Conservation (phyloP, 2,329 filamentous ascomycete genomes). For the Lizonia empirigonia region DNA sequence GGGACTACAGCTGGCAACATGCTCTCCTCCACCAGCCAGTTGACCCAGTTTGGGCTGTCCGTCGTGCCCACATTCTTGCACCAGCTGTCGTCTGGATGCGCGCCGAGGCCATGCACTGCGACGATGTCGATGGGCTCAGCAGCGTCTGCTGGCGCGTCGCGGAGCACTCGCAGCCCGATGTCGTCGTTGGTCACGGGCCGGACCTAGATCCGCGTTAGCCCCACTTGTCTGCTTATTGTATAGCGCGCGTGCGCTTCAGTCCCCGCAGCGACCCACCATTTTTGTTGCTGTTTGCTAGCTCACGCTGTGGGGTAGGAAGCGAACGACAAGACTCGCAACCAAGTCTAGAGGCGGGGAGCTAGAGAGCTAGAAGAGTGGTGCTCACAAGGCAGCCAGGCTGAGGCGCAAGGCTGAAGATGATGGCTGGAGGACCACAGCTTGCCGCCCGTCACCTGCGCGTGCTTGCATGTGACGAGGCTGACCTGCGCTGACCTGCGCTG, state of each 20-base stretch:
- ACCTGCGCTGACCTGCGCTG: too few species aligned
- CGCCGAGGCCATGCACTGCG: conserved; percentile 36
- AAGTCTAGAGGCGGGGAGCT: too few species aligned
- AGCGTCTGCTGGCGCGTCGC: conserved; percentile 23
- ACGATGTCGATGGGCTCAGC: conserved; percentile 29
- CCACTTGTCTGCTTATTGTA: too few species aligned
- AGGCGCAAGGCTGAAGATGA: too few species aligned
- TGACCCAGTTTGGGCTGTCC: conserved; percentile 24
- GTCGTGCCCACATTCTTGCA: conserved; percentile 33
- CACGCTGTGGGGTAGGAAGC: not conserved
- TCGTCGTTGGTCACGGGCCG: conserved; percentile 26
- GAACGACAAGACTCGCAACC: too few species aligned
- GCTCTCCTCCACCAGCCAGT: conserved; percentile 32
- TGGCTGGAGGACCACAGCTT: too few species aligned
- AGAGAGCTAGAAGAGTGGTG: too few species aligned
- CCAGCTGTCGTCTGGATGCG: conserved; percentile 38
- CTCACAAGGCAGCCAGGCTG: too few species aligned
- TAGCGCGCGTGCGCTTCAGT: conserved; percentile 9
- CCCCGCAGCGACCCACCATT: conserved; percentile 14
- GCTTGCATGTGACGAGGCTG: too few species aligned
- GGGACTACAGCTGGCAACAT: conserved; percentile 31
- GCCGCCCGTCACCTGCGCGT: too few species aligned
- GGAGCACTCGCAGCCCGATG: conserved; percentile 30
- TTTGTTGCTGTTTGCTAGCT: conserved; percentile 1
- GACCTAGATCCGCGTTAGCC: conserved; percentile 21